Base-by-base conservation (phyloP, 75 land plant species). In the Cryptomeria japonica region DNA sequence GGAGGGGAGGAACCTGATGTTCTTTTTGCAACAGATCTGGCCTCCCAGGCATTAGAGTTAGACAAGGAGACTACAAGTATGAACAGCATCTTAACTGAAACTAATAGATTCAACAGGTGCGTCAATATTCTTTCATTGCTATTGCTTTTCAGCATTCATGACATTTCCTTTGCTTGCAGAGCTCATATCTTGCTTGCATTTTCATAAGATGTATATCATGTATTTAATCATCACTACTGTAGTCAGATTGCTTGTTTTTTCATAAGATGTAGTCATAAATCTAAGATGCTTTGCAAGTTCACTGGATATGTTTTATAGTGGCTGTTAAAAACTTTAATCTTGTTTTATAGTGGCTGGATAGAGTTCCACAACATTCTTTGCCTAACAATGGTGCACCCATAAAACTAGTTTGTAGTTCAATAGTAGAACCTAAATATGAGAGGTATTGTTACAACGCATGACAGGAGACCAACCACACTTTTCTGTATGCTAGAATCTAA, bases 41-140 rank as follows among this genome's bases (percentile, higher is more conserved):
- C 61, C 12, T 49, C 39, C 7, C 85, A 49, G 61, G 47, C 1
- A 14, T 51, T 18, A 39, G 53, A 16, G 36, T 32, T 51, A 51
- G 61, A 32, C 38, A 49, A 84, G 61, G 61, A 44, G 3, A 41
- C 58, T 11, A 51, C 85, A 51, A 84, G 19, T 34, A 49, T 12
- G 18, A 84, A 84, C n/a, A 16, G 5, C 32, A 53, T 37, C 39
- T 53, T 36, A 84, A 51, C 55, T 84, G 85, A 84, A 53, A 22
- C 34, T 13, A 56, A 84, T 18, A 31, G 34, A 46, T 84, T 84
- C 61, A 84, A 51, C 55, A 34, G 85, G 85, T 84, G 61, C 53
- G 61, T 34, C 14, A 9, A 3, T 53, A 82, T 82, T 73, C n/a
- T 22, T 82, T 6, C 2, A 44, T 44, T 44, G 15, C 37, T 51